Percentiles rank a stretch among this genome's conserved stretches.
Evolutionary conservation across 208 protist species (phyloP).

Genomic region (Trypanosoma platydactyli): DNA sequence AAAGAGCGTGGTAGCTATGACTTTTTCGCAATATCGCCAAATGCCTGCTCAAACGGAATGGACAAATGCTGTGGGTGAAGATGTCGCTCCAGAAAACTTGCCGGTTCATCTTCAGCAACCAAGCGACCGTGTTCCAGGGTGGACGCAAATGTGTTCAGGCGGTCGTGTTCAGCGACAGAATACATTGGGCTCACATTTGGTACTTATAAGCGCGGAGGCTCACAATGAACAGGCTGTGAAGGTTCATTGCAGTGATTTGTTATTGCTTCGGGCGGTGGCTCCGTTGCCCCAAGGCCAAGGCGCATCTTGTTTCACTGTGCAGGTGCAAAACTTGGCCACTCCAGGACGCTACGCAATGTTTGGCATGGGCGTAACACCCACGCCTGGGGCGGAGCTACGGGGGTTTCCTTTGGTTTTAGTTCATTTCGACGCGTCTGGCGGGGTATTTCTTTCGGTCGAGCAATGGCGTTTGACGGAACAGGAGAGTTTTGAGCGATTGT

Average conservation of each 20-base stretch:
- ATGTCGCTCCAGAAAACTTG: background rate
- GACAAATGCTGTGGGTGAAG: constrained; percentile 16
- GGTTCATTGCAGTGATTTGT: constrained; percentile 30
- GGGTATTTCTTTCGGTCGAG: constrained; percentile 33
- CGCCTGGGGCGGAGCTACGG: constrained; percentile 19
- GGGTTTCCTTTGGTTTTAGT: constrained; percentile 26
- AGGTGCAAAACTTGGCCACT: constrained; percentile 30
- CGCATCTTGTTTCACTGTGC: constrained; percentile 21
- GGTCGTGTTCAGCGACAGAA: constrained; percentile 34
- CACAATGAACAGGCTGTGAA: constrained; percentile 18
- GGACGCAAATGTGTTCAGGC: constrained; percentile 31
- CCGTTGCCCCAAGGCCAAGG: constrained; percentile 22
- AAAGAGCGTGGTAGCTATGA: background rate
- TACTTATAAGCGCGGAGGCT: constrained; percentile 30
- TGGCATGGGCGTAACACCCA: constrained; percentile 28
- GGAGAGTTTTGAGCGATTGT: constrained; percentile 28
- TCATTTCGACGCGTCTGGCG: constrained; percentile 30
- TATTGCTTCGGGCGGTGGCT: constrained; percentile 26
- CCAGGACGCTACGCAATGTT: constrained; percentile 31
- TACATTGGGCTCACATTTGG: constrained; percentile 27
- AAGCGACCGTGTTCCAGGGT: constrained; percentile 32
- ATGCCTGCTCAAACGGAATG: constrained; percentile 4
- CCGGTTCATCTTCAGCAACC: constrained; percentile 24
- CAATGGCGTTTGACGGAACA: constrained; percentile 30
- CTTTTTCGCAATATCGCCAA: constrained; percentile 10